Evolutionary conservation across 2,329 filamentous ascomycete species (phyloP).

Genomic region (Zarea fungicola): DNA sequence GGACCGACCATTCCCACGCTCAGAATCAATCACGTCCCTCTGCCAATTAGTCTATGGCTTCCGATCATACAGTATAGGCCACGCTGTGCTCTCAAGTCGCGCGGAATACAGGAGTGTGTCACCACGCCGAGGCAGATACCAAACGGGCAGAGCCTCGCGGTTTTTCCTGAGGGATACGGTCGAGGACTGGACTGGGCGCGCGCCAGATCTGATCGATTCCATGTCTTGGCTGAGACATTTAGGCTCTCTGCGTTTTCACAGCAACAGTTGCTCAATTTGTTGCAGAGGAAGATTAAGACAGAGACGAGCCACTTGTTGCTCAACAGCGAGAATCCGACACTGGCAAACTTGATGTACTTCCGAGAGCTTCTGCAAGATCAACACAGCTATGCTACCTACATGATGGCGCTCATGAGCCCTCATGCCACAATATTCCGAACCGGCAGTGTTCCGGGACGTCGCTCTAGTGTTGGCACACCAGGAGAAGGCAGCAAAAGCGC

Average conservation of each 20-base stretch:
- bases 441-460: no score
- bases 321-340: neutral
- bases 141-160: neutral
- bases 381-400: neutral
- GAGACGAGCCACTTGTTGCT: neutral
- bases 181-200: neutral
- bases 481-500: neutral
- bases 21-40: no score
- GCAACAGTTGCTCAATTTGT: neutral
- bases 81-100: neutral
- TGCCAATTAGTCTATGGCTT: no score
- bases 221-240: neutral
- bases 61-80: neutral
- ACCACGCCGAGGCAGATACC: neutral
- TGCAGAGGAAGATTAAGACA: neutral
- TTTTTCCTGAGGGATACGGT: neutral
- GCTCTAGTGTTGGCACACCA: neutral
- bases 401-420: neutral
- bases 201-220: neutral
- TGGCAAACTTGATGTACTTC: neutral
- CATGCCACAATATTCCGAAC: neutral
- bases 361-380: neutral
- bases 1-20: no score
- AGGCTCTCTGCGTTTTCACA: neutral
- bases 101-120: neutral